Conservation (phyloP, 1,284 basidiomycete species). For the Xerocomus cyaneibrunnescens region DNA sequence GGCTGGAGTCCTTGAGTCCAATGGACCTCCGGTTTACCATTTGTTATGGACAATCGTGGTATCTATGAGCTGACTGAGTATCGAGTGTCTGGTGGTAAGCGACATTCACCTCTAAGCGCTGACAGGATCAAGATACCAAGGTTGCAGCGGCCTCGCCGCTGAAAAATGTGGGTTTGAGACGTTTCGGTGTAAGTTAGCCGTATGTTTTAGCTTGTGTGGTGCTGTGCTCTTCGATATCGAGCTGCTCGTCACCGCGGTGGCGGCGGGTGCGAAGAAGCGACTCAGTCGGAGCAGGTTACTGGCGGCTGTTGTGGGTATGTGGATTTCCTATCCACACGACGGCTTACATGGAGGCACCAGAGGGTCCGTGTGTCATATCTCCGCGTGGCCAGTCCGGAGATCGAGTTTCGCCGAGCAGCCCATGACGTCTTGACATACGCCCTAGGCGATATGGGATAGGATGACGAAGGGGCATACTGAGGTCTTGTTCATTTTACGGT, state of each 20-base stretch:
- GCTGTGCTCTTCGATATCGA: constrained; percentile 4
- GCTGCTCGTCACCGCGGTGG: constrained; percentile 23
- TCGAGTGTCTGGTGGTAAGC: not conserved
- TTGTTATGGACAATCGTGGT: too few species aligned
- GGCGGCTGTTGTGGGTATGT: not conserved
- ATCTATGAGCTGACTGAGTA: not conserved
- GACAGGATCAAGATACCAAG: not conserved
- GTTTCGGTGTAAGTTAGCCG: constrained; percentile 5
- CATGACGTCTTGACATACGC: not conserved
- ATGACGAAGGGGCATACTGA: not conserved
- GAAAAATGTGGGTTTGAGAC: constrained; percentile 12
- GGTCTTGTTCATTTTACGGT: not conserved
- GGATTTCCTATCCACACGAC: constrained; percentile 5
- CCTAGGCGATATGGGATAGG: not conserved
- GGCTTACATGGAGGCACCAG: not conserved
- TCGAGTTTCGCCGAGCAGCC: not conserved
- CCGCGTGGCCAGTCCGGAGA: not conserved
- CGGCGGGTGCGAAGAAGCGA: constrained; percentile 28
- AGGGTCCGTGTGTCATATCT: not conserved
- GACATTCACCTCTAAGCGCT: not conserved
- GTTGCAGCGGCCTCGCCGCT: constrained; percentile 1
- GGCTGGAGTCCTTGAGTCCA: not conserved
- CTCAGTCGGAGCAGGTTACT: not conserved
- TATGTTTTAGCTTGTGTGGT: constrained; percentile 13
- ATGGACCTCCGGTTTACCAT: not conserved